Conservation (phyloP, 306 rosid species). For the Spatholobus suberectus region DNA sequence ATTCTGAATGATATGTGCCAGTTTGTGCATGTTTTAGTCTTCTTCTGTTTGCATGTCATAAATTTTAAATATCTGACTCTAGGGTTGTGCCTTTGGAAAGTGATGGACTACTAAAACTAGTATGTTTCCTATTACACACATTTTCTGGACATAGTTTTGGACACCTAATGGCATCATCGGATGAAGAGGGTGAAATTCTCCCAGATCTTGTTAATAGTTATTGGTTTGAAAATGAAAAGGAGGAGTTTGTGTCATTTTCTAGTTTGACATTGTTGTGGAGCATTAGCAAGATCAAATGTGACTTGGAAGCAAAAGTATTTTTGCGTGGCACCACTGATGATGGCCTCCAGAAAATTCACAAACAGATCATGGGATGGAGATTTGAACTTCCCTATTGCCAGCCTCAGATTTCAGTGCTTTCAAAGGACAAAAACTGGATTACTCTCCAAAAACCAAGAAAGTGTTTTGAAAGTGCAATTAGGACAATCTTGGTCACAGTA, state of each 20-base stretch:
- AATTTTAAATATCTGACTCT: not conserved
- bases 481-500: constrained; percentile 55
- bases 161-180: constrained; percentile 65
- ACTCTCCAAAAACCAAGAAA: constrained; percentile 62
- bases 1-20: not conserved
- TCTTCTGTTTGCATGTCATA: not conserved
- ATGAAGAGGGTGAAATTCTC: constrained; percentile 65
- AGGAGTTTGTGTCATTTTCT: constrained; percentile 50
- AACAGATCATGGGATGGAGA: constrained; percentile 64
- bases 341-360: constrained; percentile 52
- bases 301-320: constrained; percentile 36
- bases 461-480: constrained; percentile 49
- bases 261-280: constrained; percentile 59
- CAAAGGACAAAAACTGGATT: constrained; percentile 59
- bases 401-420: constrained; percentile 63
- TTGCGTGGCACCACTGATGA: constrained; percentile 49
- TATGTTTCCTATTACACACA: constrained; percentile 23
- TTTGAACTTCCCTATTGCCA: constrained; percentile 51
- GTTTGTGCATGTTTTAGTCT: not conserved
- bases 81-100: constrained; percentile 22
- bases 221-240: constrained; percentile 49
- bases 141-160: constrained; percentile 30
- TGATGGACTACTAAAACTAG: constrained; percentile 6
- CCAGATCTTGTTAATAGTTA: constrained; percentile 44
- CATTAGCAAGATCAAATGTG: constrained; percentile 37